These are phyloP conservation scores for Liquidambar formosana DNA, from an alignment of 164 flowering plant species.

Conservation along the genomic window DNA sequence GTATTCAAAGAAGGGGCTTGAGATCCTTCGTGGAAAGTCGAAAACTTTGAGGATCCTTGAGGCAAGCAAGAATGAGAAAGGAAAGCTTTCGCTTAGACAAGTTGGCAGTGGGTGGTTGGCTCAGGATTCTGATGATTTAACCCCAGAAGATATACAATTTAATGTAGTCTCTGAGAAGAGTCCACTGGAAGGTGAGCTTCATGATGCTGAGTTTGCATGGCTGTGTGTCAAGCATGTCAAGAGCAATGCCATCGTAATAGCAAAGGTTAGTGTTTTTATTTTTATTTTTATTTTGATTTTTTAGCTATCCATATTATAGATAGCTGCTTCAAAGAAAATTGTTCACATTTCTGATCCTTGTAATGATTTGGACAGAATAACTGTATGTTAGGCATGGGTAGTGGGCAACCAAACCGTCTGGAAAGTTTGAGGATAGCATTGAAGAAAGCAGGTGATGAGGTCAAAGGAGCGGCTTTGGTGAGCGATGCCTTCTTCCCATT, in stretches of 20 bases:
- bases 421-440: conserved; percentile 94
- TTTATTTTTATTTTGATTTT: not conserved
- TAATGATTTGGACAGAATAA: conserved; percentile 56
- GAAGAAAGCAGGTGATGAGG: conserved; percentile 92
- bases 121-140: conserved; percentile 89
- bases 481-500: conserved; percentile 99
- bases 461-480: conserved; percentile 93
- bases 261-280: conserved; percentile 58
- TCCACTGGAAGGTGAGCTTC: conserved; percentile 64
- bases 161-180: conserved; percentile 51
- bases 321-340: not conserved
- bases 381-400: conserved; percentile 98
- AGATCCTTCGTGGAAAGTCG: conserved; percentile 88
- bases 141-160: conserved; percentile 73
- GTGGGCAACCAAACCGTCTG: conserved; percentile 94
- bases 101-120: conserved; percentile 98
- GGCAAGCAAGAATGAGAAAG: conserved; percentile 72
- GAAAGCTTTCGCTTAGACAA: conserved; percentile 91
- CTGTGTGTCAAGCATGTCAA: conserved; percentile 96
- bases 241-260: conserved; percentile 98
- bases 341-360: conserved; percentile 10
- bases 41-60: conserved; percentile 90
- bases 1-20: conserved; percentile 82
- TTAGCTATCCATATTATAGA: not conserved
- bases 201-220: conserved; percentile 98